These are phyloP conservation scores for Lactarius vividus DNA, from an alignment of 768 basidiomycete species.

Conservation along the genomic window DNA sequence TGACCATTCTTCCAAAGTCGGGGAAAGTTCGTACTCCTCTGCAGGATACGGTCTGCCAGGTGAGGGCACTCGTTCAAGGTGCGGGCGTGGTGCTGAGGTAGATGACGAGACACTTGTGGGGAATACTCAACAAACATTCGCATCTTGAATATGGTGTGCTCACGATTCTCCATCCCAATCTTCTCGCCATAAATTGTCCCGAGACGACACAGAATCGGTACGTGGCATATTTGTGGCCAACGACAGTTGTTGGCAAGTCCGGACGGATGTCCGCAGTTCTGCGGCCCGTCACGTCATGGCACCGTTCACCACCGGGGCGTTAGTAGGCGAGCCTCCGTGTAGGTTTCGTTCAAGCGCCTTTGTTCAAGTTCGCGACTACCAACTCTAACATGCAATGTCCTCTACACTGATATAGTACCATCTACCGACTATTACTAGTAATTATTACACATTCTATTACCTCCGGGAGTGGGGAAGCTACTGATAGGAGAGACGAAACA, in stretches of 20 bases:
- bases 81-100: not conserved
- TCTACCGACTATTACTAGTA: too few species aligned
- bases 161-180: slow-evolving; percentile 2
- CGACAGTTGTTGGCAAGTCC: not conserved
- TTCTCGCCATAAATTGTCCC: slow-evolving; percentile 9
- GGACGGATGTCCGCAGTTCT: too few species aligned
- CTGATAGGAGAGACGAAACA: too few species aligned
- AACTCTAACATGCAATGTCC: not conserved
- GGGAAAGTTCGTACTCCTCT: slow-evolving; percentile 26
- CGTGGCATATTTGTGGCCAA: slow-evolving; percentile 4
- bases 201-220: slow-evolving; percentile 3
- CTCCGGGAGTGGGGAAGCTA: too few species aligned
- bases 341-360: too few species aligned
- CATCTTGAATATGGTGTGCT: not conserved
- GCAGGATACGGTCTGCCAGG: not conserved
- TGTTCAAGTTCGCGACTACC: too few species aligned
- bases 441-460: not conserved
- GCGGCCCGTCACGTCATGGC: too few species aligned
- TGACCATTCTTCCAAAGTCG: slow-evolving; percentile 23
- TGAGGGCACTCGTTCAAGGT: slow-evolving; percentile 3
- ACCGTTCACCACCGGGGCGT: too few species aligned
- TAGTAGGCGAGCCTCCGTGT: too few species aligned
- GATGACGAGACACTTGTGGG: slow-evolving; percentile 7
- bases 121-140: not conserved
- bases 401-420: not conserved